A percentile compares a stretch with the other conserved stretches of the same genome.
These are phyloP conservation scores for Forsythia viridissima DNA, from an alignment of 257 asterid species.

Conservation along the genomic window DNA sequence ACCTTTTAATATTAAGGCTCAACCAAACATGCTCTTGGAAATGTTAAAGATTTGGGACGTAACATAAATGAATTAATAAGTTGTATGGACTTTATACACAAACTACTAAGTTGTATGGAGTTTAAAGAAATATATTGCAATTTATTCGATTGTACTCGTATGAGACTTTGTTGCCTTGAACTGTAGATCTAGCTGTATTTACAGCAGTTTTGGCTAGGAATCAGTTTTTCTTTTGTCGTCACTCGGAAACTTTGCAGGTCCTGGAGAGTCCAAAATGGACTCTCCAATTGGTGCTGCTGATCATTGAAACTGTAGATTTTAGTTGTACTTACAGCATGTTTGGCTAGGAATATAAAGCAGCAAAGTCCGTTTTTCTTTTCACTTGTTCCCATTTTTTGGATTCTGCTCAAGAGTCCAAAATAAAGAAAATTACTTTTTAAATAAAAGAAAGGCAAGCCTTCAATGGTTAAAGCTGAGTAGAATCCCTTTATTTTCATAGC, in stretches of 20 bases:
- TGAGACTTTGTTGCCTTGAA: not conserved
- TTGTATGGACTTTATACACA: too few relatives aligned
- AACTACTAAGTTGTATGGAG: too few relatives aligned
- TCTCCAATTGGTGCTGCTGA: not conserved
- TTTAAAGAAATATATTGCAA: not conserved
- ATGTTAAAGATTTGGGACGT: not conserved
- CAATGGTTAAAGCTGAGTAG: too few relatives aligned
- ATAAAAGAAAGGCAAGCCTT: too few relatives aligned
- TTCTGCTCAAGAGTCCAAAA: not conserved
- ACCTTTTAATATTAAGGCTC: not conserved
- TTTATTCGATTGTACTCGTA: not conserved
- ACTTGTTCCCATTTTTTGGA: not conserved
- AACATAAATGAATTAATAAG: not conserved
- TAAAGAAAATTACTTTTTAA: too few relatives aligned
- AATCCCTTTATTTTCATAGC: too few relatives aligned
- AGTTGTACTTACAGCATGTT: not conserved
- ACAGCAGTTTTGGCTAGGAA: not conserved
- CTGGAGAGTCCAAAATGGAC: not conserved
- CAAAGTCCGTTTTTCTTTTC: not conserved
- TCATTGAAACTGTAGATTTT: not conserved
- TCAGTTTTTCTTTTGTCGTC: not conserved
- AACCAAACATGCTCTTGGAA: not conserved
- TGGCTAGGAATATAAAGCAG: not conserved
- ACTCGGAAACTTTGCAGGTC: not conserved
- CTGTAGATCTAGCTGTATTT: not conserved